Percentiles rank a stretch among this genome's conserved stretches.
These are phyloP conservation scores for Fusarium oxysporum DNA, from an alignment of 2,329 filamentous ascomycete species.

Conservation along the genomic window DNA sequence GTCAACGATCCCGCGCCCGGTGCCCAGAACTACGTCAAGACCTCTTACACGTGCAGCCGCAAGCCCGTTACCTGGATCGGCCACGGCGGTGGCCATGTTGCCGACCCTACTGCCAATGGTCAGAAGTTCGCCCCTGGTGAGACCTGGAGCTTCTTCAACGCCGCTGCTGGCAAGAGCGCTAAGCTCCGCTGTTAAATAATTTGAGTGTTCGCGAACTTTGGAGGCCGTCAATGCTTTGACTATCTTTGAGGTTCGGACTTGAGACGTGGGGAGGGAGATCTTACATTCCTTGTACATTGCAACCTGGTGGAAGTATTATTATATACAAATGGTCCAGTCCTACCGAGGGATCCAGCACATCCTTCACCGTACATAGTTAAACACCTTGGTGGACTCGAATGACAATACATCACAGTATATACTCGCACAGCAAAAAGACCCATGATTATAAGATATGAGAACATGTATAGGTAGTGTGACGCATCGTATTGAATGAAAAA, in stretches of 20 bases:
- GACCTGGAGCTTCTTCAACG: slow-evolving; percentile 45
- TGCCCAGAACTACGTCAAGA: slow-evolving; percentile 38
- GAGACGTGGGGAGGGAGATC: neutral
- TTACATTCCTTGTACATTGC: slow-evolving; percentile 18
- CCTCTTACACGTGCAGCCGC: slow-evolving; percentile 45
- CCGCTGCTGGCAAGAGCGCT: slow-evolving; percentile 11
- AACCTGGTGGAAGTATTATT: neutral
- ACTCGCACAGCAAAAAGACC: accelerated
- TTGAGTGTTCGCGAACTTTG: accelerated
- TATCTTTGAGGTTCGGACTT: neutral
- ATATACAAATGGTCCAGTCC: neutral
- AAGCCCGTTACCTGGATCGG: slow-evolving; percentile 49
- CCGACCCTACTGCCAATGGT: slow-evolving; percentile 33
- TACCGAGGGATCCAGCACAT: neutral
- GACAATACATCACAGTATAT: neutral
- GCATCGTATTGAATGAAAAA: accelerated
- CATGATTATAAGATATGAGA: accelerated
- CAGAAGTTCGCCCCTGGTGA: slow-evolving; percentile 36
- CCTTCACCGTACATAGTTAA: neutral
- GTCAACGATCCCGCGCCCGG: slow-evolving; percentile 39
- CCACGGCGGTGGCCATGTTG: slow-evolving; percentile 43
- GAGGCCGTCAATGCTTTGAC: accelerated
- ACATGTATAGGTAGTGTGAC: accelerated
- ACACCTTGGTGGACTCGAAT: neutral
- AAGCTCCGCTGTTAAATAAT: neutral